Conservation (phyloP, 257 asterid species). For the Lycium ferocissimum region DNA sequence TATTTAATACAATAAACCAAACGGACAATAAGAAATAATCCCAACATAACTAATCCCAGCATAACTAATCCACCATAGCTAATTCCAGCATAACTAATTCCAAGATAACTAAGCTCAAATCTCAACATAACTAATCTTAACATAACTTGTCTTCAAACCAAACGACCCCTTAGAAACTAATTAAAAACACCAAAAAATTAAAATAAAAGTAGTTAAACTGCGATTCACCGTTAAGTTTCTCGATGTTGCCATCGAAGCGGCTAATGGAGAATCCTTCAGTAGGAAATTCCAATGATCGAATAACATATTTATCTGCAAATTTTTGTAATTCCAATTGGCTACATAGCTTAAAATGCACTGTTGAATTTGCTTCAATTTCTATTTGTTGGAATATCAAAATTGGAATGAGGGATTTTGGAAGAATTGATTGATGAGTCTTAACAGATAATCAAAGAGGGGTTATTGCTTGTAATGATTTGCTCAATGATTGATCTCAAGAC, state of each 20-base stretch:
- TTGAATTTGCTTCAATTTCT: slow-evolving; percentile 52
- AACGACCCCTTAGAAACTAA: too few relatives aligned
- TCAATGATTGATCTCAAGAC: not conserved
- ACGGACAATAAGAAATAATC: too few relatives aligned
- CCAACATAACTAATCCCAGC: too few relatives aligned
- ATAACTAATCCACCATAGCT: too few relatives aligned
- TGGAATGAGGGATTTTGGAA: not conserved
- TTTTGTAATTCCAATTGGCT: slow-evolving; percentile 76
- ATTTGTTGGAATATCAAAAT: slow-evolving; percentile 34
- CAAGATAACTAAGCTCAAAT: too few relatives aligned
- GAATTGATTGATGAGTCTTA: slow-evolving; percentile 1
- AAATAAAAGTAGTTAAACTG: too few relatives aligned
- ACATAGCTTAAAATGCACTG: slow-evolving; percentile 66
- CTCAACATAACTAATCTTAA: too few relatives aligned
- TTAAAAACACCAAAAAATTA: too few relatives aligned
- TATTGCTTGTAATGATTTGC: not conserved
- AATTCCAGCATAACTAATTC: too few relatives aligned
- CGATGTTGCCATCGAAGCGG: slow-evolving; percentile 70
- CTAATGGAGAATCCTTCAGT: slow-evolving; percentile 78
- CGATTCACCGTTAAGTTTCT: slow-evolving; percentile 56
- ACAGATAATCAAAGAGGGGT: not conserved
- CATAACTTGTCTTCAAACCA: too few relatives aligned
- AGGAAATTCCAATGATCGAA: slow-evolving; percentile 70
- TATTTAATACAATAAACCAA: too few relatives aligned
- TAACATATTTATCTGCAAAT: slow-evolving; percentile 61